A percentile compares a stretch with the other conserved stretches of the same genome.
Conservation (phyloP, 225 moss, liverwort and hornwort species). For the Polytrichum formosum region DNA sequence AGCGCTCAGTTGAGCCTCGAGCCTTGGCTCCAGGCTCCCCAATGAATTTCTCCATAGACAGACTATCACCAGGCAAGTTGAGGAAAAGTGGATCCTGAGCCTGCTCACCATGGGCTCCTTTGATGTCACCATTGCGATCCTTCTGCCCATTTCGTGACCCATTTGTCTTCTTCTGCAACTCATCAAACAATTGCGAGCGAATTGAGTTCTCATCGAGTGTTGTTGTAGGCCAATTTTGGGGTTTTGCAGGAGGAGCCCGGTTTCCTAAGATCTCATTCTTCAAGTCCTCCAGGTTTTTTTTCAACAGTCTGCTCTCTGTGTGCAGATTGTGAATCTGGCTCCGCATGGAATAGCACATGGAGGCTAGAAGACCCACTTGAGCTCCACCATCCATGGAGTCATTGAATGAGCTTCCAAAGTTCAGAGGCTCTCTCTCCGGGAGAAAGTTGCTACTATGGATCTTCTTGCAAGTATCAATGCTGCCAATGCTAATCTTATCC, state of each 20-base stretch:
- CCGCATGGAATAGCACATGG: conserved; percentile 79
- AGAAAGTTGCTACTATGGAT: conserved; percentile 15
- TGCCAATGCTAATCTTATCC: conserved; percentile 52
- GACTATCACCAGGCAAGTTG: conserved; percentile 31
- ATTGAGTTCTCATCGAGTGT: conserved; percentile 61
- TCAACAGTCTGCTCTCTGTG: conserved; percentile 64
- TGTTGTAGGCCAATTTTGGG: conserved; percentile 26
- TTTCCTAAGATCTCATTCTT: conserved; percentile 55
- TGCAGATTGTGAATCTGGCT: conserved; percentile 81
- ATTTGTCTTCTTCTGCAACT: conserved; percentile 58
- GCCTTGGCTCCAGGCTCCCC: conserved; percentile 23
- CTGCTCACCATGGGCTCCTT: conserved; percentile 29
- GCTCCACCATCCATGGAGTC: conserved; percentile 38
- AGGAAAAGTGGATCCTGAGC: conserved; percentile 39
- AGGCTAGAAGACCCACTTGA: conserved; percentile 60
- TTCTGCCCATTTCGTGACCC: conserved; percentile 27
- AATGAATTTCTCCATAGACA: conserved; percentile 17
- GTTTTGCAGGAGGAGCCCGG: conserved; percentile 31
- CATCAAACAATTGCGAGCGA: conserved; percentile 89
- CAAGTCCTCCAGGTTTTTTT: conserved; percentile 77
- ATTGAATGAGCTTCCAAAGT: conserved; percentile 25
- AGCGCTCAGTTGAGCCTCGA: conserved; percentile 10
- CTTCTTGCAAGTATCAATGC: conserved; percentile 21
- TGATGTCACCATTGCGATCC: conserved; percentile 23
- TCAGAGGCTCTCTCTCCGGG: conserved; percentile 29